Percentiles rank a stretch among this genome's conserved stretches.
Conservation (phyloP, 495 filamentous ascomycete species). For the Tuber brumale region DNA sequence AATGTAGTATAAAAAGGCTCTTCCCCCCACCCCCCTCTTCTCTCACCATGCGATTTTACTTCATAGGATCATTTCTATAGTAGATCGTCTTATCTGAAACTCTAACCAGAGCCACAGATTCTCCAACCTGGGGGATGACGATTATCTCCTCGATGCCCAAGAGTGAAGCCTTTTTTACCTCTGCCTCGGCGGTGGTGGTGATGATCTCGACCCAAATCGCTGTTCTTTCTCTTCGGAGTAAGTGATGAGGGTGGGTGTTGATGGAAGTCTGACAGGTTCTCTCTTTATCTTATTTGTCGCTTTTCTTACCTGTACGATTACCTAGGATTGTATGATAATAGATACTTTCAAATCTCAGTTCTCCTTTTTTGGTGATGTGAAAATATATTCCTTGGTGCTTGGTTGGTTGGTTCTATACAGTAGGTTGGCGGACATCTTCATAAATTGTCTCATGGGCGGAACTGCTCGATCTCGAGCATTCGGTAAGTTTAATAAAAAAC, state of each 20-base stretch:
- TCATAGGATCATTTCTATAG: constrained; percentile 91
- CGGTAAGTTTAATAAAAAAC: not conserved
- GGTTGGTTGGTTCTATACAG: not conserved
- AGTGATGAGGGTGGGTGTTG: constrained; percentile 53
- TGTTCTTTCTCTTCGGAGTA: constrained; percentile 50
- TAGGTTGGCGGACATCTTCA: not conserved
- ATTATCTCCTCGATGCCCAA: constrained; percentile 54
- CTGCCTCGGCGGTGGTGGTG: constrained; percentile 55
- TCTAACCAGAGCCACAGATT: constrained; percentile 62
- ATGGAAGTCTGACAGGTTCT: constrained; percentile 60
- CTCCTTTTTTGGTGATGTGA: not conserved
- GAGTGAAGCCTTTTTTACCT: constrained; percentile 50
- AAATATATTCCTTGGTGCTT: not conserved
- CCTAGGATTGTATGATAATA: not conserved
- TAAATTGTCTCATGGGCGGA: not conserved
- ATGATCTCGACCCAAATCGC: constrained; percentile 57
- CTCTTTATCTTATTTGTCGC: constrained; percentile 33
- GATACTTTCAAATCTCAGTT: not conserved
- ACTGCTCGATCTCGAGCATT: not conserved
- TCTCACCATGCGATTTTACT: constrained; percentile 46
- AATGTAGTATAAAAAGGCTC: constrained; percentile 19
- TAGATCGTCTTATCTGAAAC: constrained; percentile 73
- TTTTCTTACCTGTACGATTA: not conserved
- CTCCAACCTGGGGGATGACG: constrained; percentile 58
- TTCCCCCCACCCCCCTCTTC: constrained; percentile 34